phyloP scores from a whole-genome alignment of 106 monocot genomes.

The Vanilla planifolia region DNA sequence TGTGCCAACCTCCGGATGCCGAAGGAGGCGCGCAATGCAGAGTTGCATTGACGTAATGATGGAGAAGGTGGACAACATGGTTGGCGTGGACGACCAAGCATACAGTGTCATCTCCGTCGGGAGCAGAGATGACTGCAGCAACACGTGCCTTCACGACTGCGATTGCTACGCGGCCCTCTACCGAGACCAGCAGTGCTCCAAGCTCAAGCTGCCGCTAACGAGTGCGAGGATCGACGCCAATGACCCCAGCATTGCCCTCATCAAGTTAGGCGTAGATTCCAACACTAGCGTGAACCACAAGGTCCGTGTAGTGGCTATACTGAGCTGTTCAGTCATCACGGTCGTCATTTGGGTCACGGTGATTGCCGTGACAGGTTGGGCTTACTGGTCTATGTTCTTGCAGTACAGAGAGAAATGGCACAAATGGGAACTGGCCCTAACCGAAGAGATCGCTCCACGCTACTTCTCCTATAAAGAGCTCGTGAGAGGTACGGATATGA shows the following conservation, averaged over 20 bases:
- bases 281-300: not conserved
- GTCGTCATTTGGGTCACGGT: not conserved
- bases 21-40: not conserved
- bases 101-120: not conserved
- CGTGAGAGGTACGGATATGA: conserved; percentile 5
- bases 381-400: not conserved
- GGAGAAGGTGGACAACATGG: not conserved
- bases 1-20: not conserved
- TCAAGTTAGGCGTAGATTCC: not conserved
- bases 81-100: not conserved
- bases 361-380: not conserved
- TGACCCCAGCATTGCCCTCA: not conserved
- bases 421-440: not conserved
- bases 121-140: not conserved
- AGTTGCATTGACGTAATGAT: not conserved
- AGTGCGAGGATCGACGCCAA: not conserved
- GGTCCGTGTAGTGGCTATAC: not conserved
- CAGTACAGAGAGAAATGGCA: not conserved
- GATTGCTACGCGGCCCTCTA: not conserved
- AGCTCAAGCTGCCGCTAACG: not conserved
- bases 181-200: not conserved
- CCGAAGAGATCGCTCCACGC: not conserved
- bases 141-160: not conserved
- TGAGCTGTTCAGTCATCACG: not conserved
- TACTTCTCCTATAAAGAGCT: conserved; percentile 24